A percentile compares a stretch with the other conserved stretches of the same genome.
Evolutionary conservation across 352 stramenopile species (phyloP).

Genomic region (Phytopythium cucurbitacearum): DNA sequence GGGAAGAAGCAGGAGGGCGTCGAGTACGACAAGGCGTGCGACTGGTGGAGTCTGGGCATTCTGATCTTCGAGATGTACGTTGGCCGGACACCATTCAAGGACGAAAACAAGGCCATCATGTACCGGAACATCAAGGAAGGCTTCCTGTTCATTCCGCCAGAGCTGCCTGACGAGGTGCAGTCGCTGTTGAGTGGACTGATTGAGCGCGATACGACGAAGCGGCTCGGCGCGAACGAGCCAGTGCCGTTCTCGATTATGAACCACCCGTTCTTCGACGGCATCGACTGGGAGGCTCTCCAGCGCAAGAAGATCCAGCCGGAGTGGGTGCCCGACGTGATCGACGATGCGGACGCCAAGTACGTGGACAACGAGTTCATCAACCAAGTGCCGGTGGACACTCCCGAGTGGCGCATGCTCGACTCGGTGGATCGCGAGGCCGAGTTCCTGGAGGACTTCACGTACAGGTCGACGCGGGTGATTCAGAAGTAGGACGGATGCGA

Average conservation of each 20-base stretch:
- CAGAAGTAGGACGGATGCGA: conserved; percentile 35
- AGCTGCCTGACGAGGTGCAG: conserved; percentile 67
- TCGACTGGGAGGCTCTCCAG: conserved; percentile 86
- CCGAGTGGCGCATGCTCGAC: conserved; percentile 87
- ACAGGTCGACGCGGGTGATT: conserved; percentile 68
- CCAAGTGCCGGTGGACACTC: conserved; percentile 81
- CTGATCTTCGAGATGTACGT: conserved; percentile 90
- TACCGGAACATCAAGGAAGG: conserved; percentile 90
- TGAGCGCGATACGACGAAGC: conserved; percentile 62
- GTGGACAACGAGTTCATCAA: conserved; percentile 88
- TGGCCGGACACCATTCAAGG: conserved; percentile 90
- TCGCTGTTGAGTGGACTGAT: conserved; percentile 78
- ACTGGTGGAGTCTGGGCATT: conserved; percentile 91
- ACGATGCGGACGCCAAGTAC: conserved; percentile 84
- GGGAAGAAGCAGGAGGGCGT: conserved; percentile 24
- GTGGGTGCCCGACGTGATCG: conserved; percentile 79
- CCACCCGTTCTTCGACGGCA: conserved; percentile 81
- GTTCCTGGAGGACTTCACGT: conserved; percentile 86
- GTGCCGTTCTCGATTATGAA: conserved; percentile 88
- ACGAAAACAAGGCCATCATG: conserved; percentile 89
- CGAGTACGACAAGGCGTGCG: conserved; percentile 78
- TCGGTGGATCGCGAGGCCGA: conserved; percentile 82
- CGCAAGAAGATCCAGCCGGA: conserved; percentile 74
- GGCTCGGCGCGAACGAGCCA: conserved; percentile 69
- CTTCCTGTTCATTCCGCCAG: conserved; percentile 71